Evolutionary conservation across 768 basidiomycete genomes (phyloP), one percentile per base, ranked within the genome.

Genomic region (Pisolithus microcarpus): DNA sequence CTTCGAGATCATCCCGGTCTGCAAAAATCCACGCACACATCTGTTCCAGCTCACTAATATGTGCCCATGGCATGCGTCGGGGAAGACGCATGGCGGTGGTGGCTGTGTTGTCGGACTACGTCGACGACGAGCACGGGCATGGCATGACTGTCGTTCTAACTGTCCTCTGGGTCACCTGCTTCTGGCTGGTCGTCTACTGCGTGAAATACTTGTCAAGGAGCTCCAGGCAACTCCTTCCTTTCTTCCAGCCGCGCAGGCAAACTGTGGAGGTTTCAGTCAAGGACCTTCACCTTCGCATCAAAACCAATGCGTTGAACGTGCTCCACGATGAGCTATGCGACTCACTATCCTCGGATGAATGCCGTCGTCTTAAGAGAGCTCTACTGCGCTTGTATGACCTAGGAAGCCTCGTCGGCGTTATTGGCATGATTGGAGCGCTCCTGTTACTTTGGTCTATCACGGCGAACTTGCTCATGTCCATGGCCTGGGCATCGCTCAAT

Each of bases 11-110:
- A 26, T 74, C 73, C 47, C 85, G 79, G 56, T 85, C 82, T 6
- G 73, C 63, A 61, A 79, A 93, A 55, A 94, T 83, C 78, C 82
- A 88, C 3, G 79, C 69, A 65, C 82, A 89, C 10, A 91, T 70
- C 56, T 87, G 77, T 50, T 90, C 87, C 5, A 93, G 71, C 61
- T 93, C 91, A 31, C 67, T 58, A 7, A 81, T 63, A 34, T 77
- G 75, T 13, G 80, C 67, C 91, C 91, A 94, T 4, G 90, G 87
- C 0, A 89, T 84, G 30, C 90, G 79, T 47, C 86, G 80, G 50
- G 91, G 91, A 19, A 89, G 75, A 54, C 77, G 73, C 87, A 88
- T 46, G 15, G 13, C 13, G 30, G 30, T 7, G 31, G 23, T 55
- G 30, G 24, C 36, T 43, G 45, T 52, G 38, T 50, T 49, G 59